Evolutionary conservation across 2,329 filamentous ascomycete genomes (phyloP).

Genomic region (Aureobasidium vineae): DNA sequence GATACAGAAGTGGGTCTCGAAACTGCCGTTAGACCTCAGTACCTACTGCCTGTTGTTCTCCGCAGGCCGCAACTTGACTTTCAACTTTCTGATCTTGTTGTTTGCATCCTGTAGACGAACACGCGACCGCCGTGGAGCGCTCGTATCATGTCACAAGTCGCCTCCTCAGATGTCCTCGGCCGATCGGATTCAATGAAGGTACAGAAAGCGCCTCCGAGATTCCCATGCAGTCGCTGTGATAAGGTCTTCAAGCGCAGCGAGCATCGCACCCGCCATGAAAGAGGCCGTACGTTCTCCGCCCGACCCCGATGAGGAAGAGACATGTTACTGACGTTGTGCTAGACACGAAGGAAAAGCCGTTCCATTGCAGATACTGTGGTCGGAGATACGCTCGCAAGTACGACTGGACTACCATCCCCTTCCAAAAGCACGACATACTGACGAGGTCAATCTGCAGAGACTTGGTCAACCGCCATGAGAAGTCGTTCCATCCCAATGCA

Average conservation of each 20-base stretch:
- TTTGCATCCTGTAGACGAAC: not conserved
- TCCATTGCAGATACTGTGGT: not conserved
- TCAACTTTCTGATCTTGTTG: not conserved
- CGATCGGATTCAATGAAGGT: not conserved
- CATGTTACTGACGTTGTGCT: not conserved
- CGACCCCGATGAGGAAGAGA: not conserved
- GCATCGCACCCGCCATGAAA: not conserved
- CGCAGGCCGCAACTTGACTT: not conserved
- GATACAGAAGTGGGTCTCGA: not conserved
- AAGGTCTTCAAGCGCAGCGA: not conserved
- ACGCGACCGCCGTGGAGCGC: too few species aligned
- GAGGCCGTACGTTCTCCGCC: not conserved
- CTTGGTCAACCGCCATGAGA: conserved; percentile 23
- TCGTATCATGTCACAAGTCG: not conserved
- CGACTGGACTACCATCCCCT: not conserved
- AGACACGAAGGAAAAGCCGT: not conserved
- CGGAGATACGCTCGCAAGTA: not conserved
- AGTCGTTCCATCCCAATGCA: conserved; percentile 23
- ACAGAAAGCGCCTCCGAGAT: not conserved
- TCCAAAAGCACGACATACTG: not conserved
- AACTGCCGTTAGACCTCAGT: not conserved
- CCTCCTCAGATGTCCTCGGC: not conserved
- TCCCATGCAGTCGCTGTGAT: not conserved
- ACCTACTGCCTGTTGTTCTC: not conserved
- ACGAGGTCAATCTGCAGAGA: not conserved